Conservation (phyloP, 2,329 filamentous ascomycete genomes). For the Alternaria brassicicola region DNA sequence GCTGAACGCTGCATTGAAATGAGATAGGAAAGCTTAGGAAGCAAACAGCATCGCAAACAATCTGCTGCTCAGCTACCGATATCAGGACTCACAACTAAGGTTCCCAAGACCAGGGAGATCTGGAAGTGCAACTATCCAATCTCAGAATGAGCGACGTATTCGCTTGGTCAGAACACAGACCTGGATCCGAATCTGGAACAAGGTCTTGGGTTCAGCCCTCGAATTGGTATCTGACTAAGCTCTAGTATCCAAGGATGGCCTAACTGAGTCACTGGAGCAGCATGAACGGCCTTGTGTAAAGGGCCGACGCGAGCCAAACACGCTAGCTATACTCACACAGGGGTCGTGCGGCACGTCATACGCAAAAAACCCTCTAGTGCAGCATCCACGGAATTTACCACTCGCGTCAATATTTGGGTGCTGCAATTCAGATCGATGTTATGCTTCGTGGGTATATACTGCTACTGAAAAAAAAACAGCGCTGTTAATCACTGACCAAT, state of each 20-base stretch:
- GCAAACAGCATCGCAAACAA: not conserved
- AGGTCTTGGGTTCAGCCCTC: not conserved
- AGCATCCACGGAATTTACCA: not conserved
- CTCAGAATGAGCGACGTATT: not conserved
- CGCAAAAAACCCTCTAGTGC: not conserved
- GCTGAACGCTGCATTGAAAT: not conserved
- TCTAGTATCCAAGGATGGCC: not conserved
- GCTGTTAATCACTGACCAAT: not conserved
- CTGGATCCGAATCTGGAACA: not conserved
- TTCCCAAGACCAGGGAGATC: not conserved
- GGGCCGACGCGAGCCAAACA: not conserved
- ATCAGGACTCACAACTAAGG: not conserved
- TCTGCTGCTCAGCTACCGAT: not conserved
- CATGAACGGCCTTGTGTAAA: not conserved
- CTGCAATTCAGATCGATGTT: not conserved
- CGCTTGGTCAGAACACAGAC: not conserved
- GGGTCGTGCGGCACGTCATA: not conserved
- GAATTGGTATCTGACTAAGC: not conserved
- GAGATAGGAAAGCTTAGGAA: not conserved
- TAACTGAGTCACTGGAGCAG: not conserved
- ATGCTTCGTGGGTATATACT: not conserved
- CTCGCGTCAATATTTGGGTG: not conserved
- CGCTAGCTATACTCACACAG: not conserved
- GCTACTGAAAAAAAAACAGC: not conserved
- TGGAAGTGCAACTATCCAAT: not conserved